Evolutionary conservation across 1,284 basidiomycete species (phyloP).

Genomic region (Boletus semigastroideus): DNA sequence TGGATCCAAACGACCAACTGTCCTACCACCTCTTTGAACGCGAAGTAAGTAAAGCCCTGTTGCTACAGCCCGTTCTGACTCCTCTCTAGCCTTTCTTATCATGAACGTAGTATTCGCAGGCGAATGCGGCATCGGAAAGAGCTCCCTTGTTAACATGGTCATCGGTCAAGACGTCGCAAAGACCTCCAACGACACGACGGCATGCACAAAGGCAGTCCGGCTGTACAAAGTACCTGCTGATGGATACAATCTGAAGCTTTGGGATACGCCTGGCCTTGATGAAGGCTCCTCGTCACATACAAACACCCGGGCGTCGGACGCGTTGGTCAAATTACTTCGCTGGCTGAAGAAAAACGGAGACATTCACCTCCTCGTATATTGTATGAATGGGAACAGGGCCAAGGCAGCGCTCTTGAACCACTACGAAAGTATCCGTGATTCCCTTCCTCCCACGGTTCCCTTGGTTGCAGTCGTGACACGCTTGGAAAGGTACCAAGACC

Average conservation of each 20-base stretch:
- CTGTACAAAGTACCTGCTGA: slow-evolving; percentile 12
- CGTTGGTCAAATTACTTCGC: slow-evolving; percentile 6
- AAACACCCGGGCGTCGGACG: slow-evolving; percentile 6
- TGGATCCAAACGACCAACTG: neutral
- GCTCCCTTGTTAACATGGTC: slow-evolving; percentile 26
- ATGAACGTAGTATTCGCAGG: slow-evolving; percentile 24
- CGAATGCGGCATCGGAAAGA: slow-evolving; percentile 26
- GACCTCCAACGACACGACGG: slow-evolving; percentile 16
- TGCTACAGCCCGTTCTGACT: neutral
- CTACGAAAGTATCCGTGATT: slow-evolving; percentile 17
- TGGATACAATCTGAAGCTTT: slow-evolving; percentile 12
- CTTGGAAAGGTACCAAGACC: slow-evolving; percentile 23
- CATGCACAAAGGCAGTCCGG: slow-evolving; percentile 14
- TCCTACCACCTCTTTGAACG: neutral
- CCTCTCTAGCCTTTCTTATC: neutral
- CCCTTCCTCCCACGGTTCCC: slow-evolving; percentile 15
- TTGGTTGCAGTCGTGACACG: slow-evolving; percentile 23
- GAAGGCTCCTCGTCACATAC: slow-evolving; percentile 6
- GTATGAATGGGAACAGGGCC: slow-evolving; percentile 20
- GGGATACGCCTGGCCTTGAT: slow-evolving; percentile 22
- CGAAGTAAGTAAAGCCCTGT: slow-evolving; percentile 1
- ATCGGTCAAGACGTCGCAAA: slow-evolving; percentile 10
- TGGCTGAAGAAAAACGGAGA: slow-evolving; percentile 5
- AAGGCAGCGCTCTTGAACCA: slow-evolving; percentile 14
- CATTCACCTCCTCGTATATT: slow-evolving; percentile 26